These are phyloP conservation scores for Umbellularia californica DNA, from an alignment of 164 flowering plant genomes.

Conservation along the genomic window DNA sequence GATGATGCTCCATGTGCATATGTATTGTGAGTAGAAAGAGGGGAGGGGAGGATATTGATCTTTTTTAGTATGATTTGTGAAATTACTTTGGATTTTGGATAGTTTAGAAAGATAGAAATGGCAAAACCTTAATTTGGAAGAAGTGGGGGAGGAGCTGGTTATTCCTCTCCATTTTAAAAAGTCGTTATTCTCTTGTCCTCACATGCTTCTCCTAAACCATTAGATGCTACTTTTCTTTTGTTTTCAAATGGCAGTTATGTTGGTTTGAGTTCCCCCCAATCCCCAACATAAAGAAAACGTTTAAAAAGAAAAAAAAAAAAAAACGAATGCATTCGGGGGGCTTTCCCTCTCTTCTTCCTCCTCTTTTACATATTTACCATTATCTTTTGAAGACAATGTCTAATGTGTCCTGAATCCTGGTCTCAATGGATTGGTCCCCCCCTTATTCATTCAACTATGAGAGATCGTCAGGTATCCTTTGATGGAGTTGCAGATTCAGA, in stretches of 20 bases:
- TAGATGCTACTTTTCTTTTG: slow-evolving; percentile 4
- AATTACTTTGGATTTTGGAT: neutral
- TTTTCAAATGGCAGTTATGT: slow-evolving; percentile 45
- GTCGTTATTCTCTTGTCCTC: slow-evolving; percentile 8
- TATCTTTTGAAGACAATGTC: neutral
- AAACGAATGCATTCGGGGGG: neutral
- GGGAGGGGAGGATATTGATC: neutral
- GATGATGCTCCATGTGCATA: neutral
- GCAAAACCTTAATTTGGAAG: neutral
- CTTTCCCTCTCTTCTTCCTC: neutral
- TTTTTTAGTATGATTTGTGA: neutral
- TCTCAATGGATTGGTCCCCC: too few relatives aligned
- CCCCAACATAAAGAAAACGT: neutral
- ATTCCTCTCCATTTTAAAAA: neutral
- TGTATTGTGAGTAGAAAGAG: neutral
- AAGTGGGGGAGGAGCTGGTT: neutral
- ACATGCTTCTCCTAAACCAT: slow-evolving; percentile 25
- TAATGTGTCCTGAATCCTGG: too few relatives aligned
- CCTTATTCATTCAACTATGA: too few relatives aligned
- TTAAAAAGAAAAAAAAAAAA: too few relatives aligned
- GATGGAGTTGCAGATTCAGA: too few relatives aligned
- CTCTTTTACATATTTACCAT: neutral
- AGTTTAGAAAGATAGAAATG: neutral
- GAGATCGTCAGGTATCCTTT: too few relatives aligned
- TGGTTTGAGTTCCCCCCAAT: slow-evolving; percentile 6